A percentile compares a stretch with the other conserved stretches of the same genome.
Conservation (phyloP, 306 rosid species). For the Medicago lupulina region DNA sequence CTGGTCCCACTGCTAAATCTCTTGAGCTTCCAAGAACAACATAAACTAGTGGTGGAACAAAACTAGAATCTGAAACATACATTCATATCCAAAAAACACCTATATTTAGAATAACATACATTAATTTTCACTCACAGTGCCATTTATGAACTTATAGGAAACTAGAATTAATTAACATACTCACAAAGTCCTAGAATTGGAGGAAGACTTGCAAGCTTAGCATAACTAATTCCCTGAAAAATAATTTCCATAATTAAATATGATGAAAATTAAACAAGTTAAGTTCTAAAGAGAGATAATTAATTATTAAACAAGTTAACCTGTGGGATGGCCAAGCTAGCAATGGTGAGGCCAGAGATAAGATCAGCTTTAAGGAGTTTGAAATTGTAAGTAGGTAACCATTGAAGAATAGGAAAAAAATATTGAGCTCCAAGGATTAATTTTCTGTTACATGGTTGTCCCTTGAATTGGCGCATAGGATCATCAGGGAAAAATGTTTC, state of each 20-base stretch:
- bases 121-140: neutral
- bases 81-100: neutral
- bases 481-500: constrained; percentile 92
- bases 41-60: constrained; percentile 85
- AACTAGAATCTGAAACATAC: constrained; percentile 73
- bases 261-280: neutral
- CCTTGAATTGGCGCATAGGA: constrained; percentile 86
- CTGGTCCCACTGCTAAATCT: constrained; percentile 88
- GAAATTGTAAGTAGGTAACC: constrained; percentile 71
- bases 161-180: constrained; percentile 39
- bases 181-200: constrained; percentile 84
- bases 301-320: constrained; percentile 30
- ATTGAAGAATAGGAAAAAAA: constrained; percentile 73
- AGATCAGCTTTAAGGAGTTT: constrained; percentile 76
- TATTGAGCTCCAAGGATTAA: constrained; percentile 71
- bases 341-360: constrained; percentile 86
- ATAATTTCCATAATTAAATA: neutral
- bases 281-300: neutral
- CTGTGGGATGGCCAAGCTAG: constrained; percentile 94
- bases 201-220: constrained; percentile 82
- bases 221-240: constrained; percentile 82
- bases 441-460: constrained; percentile 54
- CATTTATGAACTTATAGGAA: neutral
- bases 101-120: neutral
- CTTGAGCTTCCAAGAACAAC: constrained; percentile 82